Percentiles rank a stretch among this genome's conserved stretches.
These are phyloP conservation scores for Zizania palustris DNA, from an alignment of 202 grass and related monocot genomes.

Conservation along the genomic window DNA sequence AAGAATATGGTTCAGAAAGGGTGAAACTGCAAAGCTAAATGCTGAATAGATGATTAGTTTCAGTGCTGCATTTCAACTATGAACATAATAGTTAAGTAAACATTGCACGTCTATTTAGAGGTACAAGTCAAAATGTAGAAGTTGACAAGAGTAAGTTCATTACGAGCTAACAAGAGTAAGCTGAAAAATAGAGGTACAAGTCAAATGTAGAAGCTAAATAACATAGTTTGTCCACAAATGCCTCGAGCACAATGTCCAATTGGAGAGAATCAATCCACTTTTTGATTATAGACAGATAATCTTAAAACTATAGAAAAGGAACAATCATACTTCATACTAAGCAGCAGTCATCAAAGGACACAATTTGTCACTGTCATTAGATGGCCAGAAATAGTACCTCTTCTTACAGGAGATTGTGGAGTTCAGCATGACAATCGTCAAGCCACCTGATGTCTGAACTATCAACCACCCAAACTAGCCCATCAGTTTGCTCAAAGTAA, in stretches of 20 bases:
- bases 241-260: neutral
- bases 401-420: slow-evolving; percentile 89
- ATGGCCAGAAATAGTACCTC: slow-evolving; percentile 54
- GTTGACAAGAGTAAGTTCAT: too few species aligned
- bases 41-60: neutral
- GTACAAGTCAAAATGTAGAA: too few species aligned
- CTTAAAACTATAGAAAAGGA: neutral
- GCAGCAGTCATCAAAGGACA: neutral
- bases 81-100: neutral
- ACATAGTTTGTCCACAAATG: neutral
- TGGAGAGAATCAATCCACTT: neutral
- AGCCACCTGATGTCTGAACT: slow-evolving; percentile 82
- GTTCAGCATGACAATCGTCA: slow-evolving; percentile 73
- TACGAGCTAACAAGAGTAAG: neutral
- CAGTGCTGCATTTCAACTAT: neutral
- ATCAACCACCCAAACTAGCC: slow-evolving; percentile 85
- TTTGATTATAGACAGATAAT: neutral
- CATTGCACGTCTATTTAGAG: neutral
- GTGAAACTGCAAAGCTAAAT: neutral
- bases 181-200: neutral
- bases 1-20: neutral
- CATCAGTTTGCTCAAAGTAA: slow-evolving; percentile 96
- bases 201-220: neutral
- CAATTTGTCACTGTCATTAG: neutral
- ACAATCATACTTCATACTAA: neutral